Percentiles rank a stretch among this genome's conserved stretches.
These are phyloP conservation scores for Mallotus repandus DNA, from an alignment of 441 rosid species.

Conservation along the genomic window DNA sequence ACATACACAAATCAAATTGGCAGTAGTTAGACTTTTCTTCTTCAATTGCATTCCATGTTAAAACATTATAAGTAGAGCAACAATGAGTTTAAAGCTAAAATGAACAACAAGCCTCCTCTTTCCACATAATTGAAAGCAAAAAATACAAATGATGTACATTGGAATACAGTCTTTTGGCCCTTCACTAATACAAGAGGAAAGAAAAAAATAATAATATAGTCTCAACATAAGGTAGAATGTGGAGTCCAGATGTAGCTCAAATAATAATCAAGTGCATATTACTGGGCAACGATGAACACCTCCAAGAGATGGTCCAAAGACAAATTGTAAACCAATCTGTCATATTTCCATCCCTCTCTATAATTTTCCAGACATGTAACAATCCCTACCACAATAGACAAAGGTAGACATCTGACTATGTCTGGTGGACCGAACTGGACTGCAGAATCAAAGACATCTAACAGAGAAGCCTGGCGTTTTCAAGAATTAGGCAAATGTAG, in stretches of 20 bases:
- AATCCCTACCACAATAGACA: conserved; percentile 26
- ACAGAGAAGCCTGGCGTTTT: too few relatives aligned
- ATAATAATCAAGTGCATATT: conserved; percentile 38
- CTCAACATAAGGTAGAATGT: conserved; percentile 23
- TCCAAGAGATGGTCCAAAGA: conserved; percentile 26
- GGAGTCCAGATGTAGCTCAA: conserved; percentile 67
- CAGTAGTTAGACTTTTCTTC: neutral
- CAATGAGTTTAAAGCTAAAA: neutral
- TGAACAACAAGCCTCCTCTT: neutral
- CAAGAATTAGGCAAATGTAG: neutral
- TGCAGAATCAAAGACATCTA: neutral
- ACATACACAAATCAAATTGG: too few relatives aligned
- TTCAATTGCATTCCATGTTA: neutral
- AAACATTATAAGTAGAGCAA: neutral
- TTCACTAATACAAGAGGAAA: neutral
- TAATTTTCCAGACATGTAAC: conserved; percentile 43
- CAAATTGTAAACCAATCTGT: conserved; percentile 23
- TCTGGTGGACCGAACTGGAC: conserved; percentile 19
- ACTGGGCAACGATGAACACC: conserved; percentile 65
- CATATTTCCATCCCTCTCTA: conserved; percentile 21
- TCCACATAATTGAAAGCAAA: neutral
- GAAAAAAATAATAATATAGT: too few relatives aligned
- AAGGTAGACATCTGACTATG: conserved; percentile 41
- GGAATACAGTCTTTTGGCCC: neutral
- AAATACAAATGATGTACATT: neutral